Evolutionary conservation across 108 stramenopile genomes (phyloP), one percentile per base, ranked within the genome.

Genomic region (Thalassiosira profunda): DNA sequence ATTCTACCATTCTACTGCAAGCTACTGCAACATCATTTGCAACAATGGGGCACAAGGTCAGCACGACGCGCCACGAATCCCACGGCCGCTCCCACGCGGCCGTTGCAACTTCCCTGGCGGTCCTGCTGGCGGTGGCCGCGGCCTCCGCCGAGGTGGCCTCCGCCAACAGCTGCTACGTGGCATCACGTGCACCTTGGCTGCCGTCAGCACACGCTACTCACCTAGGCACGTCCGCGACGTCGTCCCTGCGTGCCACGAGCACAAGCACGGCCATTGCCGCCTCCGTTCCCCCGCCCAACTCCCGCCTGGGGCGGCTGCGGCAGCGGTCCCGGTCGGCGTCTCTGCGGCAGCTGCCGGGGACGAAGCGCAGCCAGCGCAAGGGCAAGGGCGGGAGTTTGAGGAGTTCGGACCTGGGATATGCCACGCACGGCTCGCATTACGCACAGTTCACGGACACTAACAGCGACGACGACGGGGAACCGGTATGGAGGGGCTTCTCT

Each of bases 11-110:
- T n/a, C n/a, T n/a, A n/a, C n/a, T n/a, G n/a, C n/a, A n/a, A n/a
- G n/a, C n/a, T n/a, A n/a, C n/a, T n/a, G n/a, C n/a, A n/a, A n/a
- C n/a, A n/a, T n/a, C n/a, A n/a, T n/a, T n/a, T n/a, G n/a, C n/a
- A n/a, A n/a, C n/a, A n/a, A n/a, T n/a, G n/a, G n/a, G n/a, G n/a
- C n/a, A n/a, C n/a, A n/a, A n/a, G n/a, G n/a, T n/a, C n/a, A n/a
- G n/a, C n/a, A n/a, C n/a, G n/a, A n/a, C n/a, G n/a, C n/a, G n/a
- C n/a, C n/a, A n/a, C n/a, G n/a, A n/a, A n/a, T n/a, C n/a, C n/a
- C n/a, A n/a, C n/a, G n/a, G n/a, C n/a, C n/a, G n/a, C n/a, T n/a
- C 70, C 6, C 92, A 90, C 38, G 94, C 61, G 5, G 84, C 89
- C 6, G 95, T 28, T 31, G 90, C 83, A 12, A 92, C 93, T 76